Conservation (phyloP, 2,329 filamentous ascomycete species). For the Phialocephala subalpina region DNA sequence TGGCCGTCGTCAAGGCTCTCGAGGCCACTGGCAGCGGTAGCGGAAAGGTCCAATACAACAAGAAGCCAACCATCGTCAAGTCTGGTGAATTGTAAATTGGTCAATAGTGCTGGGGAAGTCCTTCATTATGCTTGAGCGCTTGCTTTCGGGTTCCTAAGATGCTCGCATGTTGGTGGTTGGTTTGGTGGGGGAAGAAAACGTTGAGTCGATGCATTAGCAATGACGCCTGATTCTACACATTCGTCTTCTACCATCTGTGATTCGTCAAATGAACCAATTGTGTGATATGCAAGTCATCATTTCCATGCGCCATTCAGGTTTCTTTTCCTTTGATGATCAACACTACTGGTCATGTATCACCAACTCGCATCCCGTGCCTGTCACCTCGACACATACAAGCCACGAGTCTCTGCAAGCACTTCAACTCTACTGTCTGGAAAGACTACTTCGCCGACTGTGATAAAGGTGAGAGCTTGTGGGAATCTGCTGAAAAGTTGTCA, state of each 20-base stretch:
- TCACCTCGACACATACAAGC: background rate
- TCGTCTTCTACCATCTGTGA: constrained; percentile 13
- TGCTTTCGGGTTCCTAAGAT: constrained; percentile 22
- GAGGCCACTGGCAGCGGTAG: constrained; percentile 65
- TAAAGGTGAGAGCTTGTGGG: too few species aligned
- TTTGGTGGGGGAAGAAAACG: background rate
- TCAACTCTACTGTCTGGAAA: too few species aligned
- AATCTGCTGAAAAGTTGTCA: background rate
- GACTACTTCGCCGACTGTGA: too few species aligned
- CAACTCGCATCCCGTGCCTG: background rate
- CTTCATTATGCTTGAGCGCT: constrained; percentile 26
- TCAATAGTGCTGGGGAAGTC: constrained; percentile 12
- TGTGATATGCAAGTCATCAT: background rate
- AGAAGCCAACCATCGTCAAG: constrained; percentile 65
- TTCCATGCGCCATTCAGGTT: background rate
- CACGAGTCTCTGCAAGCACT: too few species aligned
- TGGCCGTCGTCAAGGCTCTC: constrained; percentile 65
- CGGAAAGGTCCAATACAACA: constrained; percentile 63
- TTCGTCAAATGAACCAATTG: background rate
- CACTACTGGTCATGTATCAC: background rate
- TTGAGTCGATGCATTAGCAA: constrained; percentile 11
- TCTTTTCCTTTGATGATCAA: background rate
- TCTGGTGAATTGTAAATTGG: constrained; percentile 57
- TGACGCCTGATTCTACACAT: constrained; percentile 12
- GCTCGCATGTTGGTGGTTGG: constrained; percentile 10